These are phyloP conservation scores for Fusarium clavum DNA, from an alignment of 2,329 filamentous ascomycete species.

Conservation along the genomic window DNA sequence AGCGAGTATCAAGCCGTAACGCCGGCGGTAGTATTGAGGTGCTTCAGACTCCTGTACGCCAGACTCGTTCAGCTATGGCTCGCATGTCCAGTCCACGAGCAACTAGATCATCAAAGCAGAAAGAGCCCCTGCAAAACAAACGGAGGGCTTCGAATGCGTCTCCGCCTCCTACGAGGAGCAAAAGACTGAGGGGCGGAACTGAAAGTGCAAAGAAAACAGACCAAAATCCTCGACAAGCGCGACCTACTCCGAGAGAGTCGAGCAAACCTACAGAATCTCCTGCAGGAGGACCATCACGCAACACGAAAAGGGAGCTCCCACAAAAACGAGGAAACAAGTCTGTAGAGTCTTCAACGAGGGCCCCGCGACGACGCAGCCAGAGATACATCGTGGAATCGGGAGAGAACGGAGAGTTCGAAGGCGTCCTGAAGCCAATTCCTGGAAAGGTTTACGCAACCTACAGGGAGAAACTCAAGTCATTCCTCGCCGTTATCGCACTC, in stretches of 20 bases:
- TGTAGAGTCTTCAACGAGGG: background rate
- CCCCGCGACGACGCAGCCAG: background rate
- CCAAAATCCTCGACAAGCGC: background rate
- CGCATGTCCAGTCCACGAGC: background rate
- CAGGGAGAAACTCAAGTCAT: slow-evolving; percentile 15
- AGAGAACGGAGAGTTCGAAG: background rate
- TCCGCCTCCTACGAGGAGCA: background rate
- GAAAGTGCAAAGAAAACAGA: background rate
- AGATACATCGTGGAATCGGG: background rate
- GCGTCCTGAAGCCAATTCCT: background rate
- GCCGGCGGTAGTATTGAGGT: background rate
- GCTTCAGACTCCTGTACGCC: background rate
- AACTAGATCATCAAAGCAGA: background rate
- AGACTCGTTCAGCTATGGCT: background rate
- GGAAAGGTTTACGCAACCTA: slow-evolving; percentile 15
- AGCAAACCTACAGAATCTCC: background rate
- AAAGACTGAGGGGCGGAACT: background rate
- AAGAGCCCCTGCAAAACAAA: background rate
- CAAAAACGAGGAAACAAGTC: background rate
- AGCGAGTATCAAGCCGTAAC: background rate
- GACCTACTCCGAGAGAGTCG: background rate
- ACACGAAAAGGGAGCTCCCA: background rate
- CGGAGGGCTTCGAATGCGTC: background rate
- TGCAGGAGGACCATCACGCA: background rate
- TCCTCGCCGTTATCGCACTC: slow-evolving; percentile 15